Evolutionary conservation across 345 rosid genomes (phyloP), one percentile per base, ranked within the genome.

Genomic region (Anastatica hierochuntica): DNA sequence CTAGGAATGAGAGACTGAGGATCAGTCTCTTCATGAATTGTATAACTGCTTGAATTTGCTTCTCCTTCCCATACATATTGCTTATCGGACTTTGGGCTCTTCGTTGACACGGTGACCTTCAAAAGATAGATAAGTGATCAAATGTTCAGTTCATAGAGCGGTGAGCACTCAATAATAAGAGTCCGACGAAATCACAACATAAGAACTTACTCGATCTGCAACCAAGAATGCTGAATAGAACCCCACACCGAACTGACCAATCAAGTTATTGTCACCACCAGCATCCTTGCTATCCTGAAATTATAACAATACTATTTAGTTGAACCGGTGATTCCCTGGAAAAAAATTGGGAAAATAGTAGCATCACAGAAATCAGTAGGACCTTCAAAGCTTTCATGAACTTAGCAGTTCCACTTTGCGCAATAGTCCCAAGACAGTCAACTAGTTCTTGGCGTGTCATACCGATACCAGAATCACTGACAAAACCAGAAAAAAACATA

Each of bases 201-300:
- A 30, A 35, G 56, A 21, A 35, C 58, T 58, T 70, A 92, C 98
- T 69, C 78, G 72, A 47, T 88, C 97, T 13, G 98, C 63, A 72
- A 92, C 98, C 38, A 92, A 77, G 61, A 92, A 92, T 35, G 98
- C 70, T 43, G 98, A 92, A 70, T 92, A 92, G 66, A 92, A 92
- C 5, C 98, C 98, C 29, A 92, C 98, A 68, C 98, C 98, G 64
- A 92, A 92, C 67, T 92, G 98, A 43, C 98, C 98, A 18, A 92
- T 92, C 64, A 92, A 80, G 71, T 88, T 92, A 70, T 30, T 83
- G 62, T 92, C 88, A 12, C 72, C 65, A 53, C 94, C 81, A 7
- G 86, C 82, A 62, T 85, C 90, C 67, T 85, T 92, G 72, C 83
- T 88, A 36, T 88, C 97, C 98, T 92, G 86, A 69, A 15, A 63